These are phyloP conservation scores for Monosporascus sp. DNA, from an alignment of 2,329 filamentous ascomycete species.

Conservation along the genomic window DNA sequence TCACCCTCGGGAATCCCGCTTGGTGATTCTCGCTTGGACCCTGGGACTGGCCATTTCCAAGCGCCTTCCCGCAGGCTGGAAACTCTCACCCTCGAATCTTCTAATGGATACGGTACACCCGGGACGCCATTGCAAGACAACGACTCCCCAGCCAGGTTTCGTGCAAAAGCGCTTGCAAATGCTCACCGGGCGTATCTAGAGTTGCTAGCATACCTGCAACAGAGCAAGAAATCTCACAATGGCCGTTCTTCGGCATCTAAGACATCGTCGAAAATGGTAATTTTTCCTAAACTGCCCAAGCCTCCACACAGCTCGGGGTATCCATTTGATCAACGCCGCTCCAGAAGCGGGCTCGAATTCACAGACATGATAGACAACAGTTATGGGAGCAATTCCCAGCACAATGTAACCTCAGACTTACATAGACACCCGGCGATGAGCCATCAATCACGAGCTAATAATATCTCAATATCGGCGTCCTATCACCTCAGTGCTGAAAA, in stretches of 20 bases:
- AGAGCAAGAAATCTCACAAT: constrained; percentile 44
- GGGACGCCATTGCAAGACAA: constrained; percentile 15
- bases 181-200: constrained; percentile 71
- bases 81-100: constrained; percentile 25
- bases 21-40: constrained; percentile 32
- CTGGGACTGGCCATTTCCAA: constrained; percentile 14
- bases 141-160: constrained; percentile 43
- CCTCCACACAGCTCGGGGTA: constrained; percentile 12
- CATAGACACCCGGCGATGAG: constrained; percentile 11
- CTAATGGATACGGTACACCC: constrained; percentile 12
- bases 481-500: constrained; percentile 19
- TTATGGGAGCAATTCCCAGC: constrained; percentile 7
- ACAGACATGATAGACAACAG: constrained; percentile 6
- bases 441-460: constrained; percentile 9
- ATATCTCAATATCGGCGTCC: constrained; percentile 12
- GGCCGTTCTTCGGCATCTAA: constrained; percentile 32
- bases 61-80: constrained; percentile 26
- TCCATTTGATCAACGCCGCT: constrained; percentile 11
- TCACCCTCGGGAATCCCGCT: constrained; percentile 17
- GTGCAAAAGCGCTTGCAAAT: constrained; percentile 61
- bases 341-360: constrained; percentile 7
- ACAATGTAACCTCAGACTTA: constrained; percentile 6
- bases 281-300: constrained; percentile 50
- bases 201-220: constrained; percentile 59
- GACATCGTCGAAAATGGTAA: constrained; percentile 41